These are phyloP conservation scores for Dactylella cylindrospora DNA, from an alignment of 2,329 filamentous ascomycete genomes.

Conservation along the genomic window DNA sequence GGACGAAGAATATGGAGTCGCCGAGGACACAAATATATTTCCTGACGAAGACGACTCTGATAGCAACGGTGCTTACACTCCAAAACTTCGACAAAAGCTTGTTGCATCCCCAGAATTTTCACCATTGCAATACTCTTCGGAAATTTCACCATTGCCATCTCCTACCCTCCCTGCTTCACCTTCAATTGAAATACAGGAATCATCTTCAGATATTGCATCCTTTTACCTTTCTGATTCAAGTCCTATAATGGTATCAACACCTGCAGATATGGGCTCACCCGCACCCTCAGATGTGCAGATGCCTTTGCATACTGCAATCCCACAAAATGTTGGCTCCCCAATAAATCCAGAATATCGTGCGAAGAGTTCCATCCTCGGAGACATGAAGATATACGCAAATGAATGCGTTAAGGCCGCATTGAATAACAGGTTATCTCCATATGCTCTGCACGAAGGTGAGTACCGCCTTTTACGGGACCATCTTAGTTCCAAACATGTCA, in stretches of 20 bases:
- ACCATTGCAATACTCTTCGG: conserved; percentile 15
- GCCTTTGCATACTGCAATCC: neutral
- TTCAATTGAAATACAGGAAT: too few relatives aligned
- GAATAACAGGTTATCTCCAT: conserved; percentile 84
- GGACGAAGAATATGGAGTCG: neutral
- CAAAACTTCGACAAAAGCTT: conserved; percentile 35
- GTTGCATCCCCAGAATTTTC: conserved; percentile 30
- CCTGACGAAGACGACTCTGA: conserved; percentile 24
- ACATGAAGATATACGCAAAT: conserved; percentile 76
- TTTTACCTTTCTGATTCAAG: neutral
- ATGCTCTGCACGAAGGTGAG: conserved; percentile 80
- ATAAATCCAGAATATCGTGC: conserved; percentile 64
- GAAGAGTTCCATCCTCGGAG: conserved; percentile 78
- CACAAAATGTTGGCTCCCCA: conserved; percentile 8
- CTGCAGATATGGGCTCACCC: neutral
- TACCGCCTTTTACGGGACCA: conserved; percentile 77
- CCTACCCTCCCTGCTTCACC: neutral
- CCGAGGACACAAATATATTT: neutral
- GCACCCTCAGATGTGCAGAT: neutral
- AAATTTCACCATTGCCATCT: neutral
- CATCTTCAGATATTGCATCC: neutral
- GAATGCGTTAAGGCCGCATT: conserved; percentile 90
- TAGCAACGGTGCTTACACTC: conserved; percentile 29
- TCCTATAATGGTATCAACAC: neutral
- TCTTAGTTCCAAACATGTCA: conserved; percentile 85